Evolutionary conservation across 345 rosid genomes (phyloP).

Genomic region (Murraya koenigii): DNA sequence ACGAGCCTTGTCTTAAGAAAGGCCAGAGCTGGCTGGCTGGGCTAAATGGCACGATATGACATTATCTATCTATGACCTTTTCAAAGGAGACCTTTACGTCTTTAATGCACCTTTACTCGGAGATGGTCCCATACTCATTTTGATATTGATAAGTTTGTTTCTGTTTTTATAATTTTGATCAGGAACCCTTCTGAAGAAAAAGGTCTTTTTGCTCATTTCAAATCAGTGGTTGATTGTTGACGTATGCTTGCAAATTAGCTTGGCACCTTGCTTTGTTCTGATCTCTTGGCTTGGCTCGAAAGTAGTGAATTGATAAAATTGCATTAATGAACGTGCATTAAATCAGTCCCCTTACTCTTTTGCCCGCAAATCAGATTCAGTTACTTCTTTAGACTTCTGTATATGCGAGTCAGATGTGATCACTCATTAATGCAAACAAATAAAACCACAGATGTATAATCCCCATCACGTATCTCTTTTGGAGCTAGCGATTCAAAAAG

Average conservation of each 20-base stretch:
- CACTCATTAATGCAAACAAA: background rate
- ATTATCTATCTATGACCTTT: background rate
- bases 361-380: background rate
- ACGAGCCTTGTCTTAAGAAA: conserved; percentile 32
- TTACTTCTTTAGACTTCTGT: too few species aligned
- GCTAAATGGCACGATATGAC: background rate
- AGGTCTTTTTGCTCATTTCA: conserved; percentile 20
- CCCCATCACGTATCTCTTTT: conserved; percentile 4
- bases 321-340: background rate
- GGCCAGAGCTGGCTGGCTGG: background rate
- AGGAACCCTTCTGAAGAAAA: background rate
- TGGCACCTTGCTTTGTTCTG: background rate
- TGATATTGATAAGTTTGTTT: background rate
- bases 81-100: conserved; percentile 24
- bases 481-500: conserved; percentile 10
- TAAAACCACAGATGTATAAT: background rate
- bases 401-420: background rate
- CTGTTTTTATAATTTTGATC: background rate
- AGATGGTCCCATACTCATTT: conserved; percentile 13
- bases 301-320: too few species aligned
- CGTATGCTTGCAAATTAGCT: background rate
- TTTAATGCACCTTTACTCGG: conserved; percentile 28
- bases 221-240: background rate
- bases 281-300: background rate
- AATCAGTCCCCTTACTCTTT: background rate